phyloP scores from a whole-genome alignment of 768 basidiomycete species.

The Xerocomellus dryophilus region DNA sequence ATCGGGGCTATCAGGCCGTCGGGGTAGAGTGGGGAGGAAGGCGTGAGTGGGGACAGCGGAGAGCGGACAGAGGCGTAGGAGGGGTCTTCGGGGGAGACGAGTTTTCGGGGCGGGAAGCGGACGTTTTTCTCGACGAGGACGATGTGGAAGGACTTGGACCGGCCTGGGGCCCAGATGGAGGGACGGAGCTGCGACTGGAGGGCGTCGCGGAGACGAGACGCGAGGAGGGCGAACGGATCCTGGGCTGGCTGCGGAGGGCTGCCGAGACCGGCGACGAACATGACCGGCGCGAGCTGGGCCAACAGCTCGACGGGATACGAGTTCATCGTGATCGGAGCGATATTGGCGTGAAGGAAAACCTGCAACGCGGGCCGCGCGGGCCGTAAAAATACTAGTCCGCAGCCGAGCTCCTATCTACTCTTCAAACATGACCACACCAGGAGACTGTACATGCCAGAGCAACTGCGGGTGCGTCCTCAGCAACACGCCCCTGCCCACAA shows the following conservation, averaged over 20 bases:
- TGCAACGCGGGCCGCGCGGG: too few relatives aligned
- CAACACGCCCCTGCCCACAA: too few relatives aligned
- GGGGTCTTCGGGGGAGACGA: conserved; percentile 55
- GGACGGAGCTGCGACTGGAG: conserved; percentile 61
- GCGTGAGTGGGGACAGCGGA: conserved; percentile 88
- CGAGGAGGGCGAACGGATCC: conserved; percentile 62
- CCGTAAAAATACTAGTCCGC: too few relatives aligned
- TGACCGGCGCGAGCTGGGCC: conserved; percentile 80
- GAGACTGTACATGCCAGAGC: conserved; percentile 29
- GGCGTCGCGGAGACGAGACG: conserved; percentile 62
- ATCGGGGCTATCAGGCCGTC: conserved; percentile 97
- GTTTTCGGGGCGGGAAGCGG: conserved; percentile 86
- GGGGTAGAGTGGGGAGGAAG: conserved; percentile 85
- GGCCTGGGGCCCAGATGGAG: conserved; percentile 71
- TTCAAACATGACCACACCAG: conserved; percentile 18
- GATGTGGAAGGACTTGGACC: conserved; percentile 72
- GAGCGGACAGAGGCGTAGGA: conserved; percentile 67
- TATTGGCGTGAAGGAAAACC: too few relatives aligned
- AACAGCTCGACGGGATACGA: conserved; percentile 89
- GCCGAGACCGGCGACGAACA: conserved; percentile 87
- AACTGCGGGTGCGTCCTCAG: conserved; percentile 25
- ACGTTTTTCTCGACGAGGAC: conserved; percentile 80
- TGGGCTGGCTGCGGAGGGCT: conserved; percentile 23
- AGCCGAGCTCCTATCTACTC: neutral
- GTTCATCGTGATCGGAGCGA: conserved; percentile 58